Evolutionary conservation across 768 basidiomycete genomes (phyloP).

Genomic region (Naganishia randhawae): DNA sequence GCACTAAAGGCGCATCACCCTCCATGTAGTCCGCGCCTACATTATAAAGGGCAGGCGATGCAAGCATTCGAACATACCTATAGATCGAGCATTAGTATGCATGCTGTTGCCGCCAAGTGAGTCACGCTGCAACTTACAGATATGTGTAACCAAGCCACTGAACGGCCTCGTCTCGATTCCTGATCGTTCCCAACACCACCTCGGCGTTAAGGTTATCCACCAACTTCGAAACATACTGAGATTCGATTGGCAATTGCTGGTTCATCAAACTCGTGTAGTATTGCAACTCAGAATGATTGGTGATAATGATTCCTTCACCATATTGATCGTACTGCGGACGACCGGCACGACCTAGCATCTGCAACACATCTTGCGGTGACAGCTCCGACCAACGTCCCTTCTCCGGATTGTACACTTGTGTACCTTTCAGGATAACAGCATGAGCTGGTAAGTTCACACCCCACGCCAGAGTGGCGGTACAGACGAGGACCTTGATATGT

Average conservation of each 20-base stretch:
- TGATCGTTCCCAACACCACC: slow-evolving; percentile 86
- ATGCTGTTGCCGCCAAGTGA: neutral
- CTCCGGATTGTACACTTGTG: slow-evolving; percentile 98
- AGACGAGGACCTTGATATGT: slow-evolving; percentile 87
- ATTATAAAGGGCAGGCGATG: slow-evolving; percentile 78
- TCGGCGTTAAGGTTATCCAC: slow-evolving; percentile 97
- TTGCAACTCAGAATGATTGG: slow-evolving; percentile 92
- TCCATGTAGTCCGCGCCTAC: slow-evolving; percentile 87
- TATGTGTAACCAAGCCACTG: slow-evolving; percentile 97
- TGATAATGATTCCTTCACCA: slow-evolving; percentile 97
- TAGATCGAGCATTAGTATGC: neutral
- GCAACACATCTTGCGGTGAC: slow-evolving; percentile 90
- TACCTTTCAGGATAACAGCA: slow-evolving; percentile 99
- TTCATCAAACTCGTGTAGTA: slow-evolving; percentile 94
- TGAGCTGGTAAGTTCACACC: slow-evolving; percentile 98
- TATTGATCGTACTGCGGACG: slow-evolving; percentile 95
- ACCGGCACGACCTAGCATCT: slow-evolving; percentile 98
- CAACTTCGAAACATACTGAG: slow-evolving; percentile 84
- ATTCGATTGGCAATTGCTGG: slow-evolving; percentile 95
- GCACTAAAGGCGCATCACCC: slow-evolving; percentile 73
- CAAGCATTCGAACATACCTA: slow-evolving; percentile 93
- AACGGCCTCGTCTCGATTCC: slow-evolving; percentile 94
- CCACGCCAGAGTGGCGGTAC: slow-evolving; percentile 98
- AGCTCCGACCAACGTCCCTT: slow-evolving; percentile 97
- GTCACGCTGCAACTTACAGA: slow-evolving; percentile 58